phyloP scores from a whole-genome alignment of 2,329 filamentous ascomycete species.

The Alternaria alternata region DNA sequence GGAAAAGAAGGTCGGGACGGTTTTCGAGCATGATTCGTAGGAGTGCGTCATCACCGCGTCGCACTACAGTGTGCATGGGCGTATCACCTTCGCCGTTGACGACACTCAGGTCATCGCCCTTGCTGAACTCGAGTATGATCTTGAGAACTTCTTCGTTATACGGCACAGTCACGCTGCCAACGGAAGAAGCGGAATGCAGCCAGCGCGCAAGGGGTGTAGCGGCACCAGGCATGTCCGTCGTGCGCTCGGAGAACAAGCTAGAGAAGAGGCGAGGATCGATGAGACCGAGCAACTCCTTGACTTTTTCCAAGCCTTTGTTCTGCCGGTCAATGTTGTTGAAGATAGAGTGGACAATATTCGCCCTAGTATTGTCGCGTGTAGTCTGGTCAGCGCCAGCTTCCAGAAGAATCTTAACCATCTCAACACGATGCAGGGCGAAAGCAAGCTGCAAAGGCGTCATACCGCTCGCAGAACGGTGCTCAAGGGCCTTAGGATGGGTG shows the following conservation, averaged over 20 bases:
- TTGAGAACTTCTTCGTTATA: constrained; percentile 17
- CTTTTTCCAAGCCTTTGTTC: constrained; percentile 39
- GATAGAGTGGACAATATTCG: constrained; percentile 74
- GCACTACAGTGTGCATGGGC: constrained; percentile 66
- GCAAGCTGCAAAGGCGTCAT: constrained; percentile 75
- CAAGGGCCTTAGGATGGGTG: constrained; percentile 67
- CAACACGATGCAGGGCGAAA: constrained; percentile 62
- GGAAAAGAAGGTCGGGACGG: constrained; percentile 67
- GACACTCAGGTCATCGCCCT: constrained; percentile 61
- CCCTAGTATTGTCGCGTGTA: constrained; percentile 65
- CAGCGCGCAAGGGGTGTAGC: constrained; percentile 68
- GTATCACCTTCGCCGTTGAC: constrained; percentile 73
- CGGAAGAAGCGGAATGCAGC: constrained; percentile 13
- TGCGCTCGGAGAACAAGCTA: constrained; percentile 66
- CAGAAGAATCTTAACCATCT: constrained; percentile 69
- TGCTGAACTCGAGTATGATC: constrained; percentile 45
- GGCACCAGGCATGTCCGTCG: constrained; percentile 60
- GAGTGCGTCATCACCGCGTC: constrained; percentile 48
- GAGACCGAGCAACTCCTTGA: constrained; percentile 61
- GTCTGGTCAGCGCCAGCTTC: constrained; percentile 74
- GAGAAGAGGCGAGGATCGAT: constrained; percentile 66
- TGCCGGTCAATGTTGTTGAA: constrained; percentile 28
- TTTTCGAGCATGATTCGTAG: constrained; percentile 61
- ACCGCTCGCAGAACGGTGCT: constrained; percentile 65
- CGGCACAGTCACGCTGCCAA: background rate